Evolutionary conservation across 148 eudicot species (phyloP).

Genomic region (Rhododendron ferrugineum): DNA sequence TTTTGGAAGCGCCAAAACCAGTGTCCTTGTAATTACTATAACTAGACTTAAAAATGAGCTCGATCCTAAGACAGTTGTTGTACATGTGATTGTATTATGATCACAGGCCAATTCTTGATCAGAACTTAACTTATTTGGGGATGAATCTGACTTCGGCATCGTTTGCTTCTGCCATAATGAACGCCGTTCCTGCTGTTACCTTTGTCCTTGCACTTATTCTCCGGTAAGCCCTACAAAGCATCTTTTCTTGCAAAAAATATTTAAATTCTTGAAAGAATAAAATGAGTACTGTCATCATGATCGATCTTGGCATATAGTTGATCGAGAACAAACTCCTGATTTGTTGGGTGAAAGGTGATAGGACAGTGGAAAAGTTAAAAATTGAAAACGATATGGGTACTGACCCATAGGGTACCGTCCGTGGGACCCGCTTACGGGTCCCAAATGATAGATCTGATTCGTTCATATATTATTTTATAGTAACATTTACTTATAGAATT

Average conservation of each 20-base stretch:
- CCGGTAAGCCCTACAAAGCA: slow-evolving; percentile 28
- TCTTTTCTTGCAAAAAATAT: background rate
- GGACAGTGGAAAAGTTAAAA: background rate
- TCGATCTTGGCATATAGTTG: background rate
- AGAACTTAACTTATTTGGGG: slow-evolving; percentile 51
- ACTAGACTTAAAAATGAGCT: no score
- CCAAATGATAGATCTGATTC: background rate
- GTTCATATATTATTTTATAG: no score
- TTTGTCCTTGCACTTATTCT: slow-evolving; percentile 51
- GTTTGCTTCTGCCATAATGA: slow-evolving; percentile 44
- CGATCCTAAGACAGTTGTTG: background rate
- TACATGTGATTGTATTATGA: background rate
- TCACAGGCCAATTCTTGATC: slow-evolving; percentile 67
- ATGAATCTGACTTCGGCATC: slow-evolving; percentile 45
- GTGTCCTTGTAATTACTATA: no score
- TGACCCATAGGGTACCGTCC: background rate
- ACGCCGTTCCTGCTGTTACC: slow-evolving; percentile 52
- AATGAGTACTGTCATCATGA: no score
- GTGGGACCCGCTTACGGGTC: background rate
- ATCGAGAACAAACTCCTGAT: background rate
- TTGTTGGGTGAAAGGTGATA: background rate
- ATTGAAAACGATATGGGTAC: background rate
- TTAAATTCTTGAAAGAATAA: no score
- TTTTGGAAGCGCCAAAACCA: no score
- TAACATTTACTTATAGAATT: no score